Conservation (phyloP, 140 eudicot species). For the Stevia rebaudiana region DNA sequence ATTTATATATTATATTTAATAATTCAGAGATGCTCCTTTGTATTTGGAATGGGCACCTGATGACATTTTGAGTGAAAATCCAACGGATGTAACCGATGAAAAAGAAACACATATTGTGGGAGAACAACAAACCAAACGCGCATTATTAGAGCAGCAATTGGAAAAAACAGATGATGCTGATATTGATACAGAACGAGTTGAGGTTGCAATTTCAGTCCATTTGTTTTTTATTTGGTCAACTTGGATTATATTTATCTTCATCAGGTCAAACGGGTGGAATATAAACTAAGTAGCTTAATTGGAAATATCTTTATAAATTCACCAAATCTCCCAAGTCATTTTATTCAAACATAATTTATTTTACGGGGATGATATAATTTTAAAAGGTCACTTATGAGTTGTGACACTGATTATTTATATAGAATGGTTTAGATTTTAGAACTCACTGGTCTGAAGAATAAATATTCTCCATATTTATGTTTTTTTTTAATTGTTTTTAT, state of each 20-base stretch:
- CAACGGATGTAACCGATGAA: conserved; percentile 23
- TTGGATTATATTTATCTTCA: neutral
- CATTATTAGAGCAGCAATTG: conserved; percentile 47
- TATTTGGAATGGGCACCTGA: conserved; percentile 93
- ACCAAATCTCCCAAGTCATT: neutral
- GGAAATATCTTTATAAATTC: neutral
- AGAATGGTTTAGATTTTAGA: too few species aligned
- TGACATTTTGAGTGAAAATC: conserved; percentile 45
- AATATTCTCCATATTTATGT: neutral
- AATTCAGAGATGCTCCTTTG: conserved; percentile 59
- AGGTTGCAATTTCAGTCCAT: conserved; percentile 20
- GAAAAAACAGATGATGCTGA: conserved; percentile 50
- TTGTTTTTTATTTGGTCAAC: neutral
- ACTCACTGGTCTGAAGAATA: neutral
- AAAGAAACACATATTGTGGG: conserved; percentile 28
- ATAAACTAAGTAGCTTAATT: neutral
- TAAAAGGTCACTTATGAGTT: too few species aligned
- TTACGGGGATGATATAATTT: neutral
- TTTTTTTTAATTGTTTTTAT: neutral
- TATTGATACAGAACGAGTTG: conserved; percentile 71
- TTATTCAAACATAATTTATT: neutral
- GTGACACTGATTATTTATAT: too few species aligned
- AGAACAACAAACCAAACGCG: conserved; percentile 54
- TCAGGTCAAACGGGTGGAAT: neutral
- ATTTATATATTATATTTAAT: neutral